A percentile compares a stretch with the other conserved stretches of the same genome.
Conservation (phyloP, 2,329 filamentous ascomycete genomes). For the Penicillium sp. region DNA sequence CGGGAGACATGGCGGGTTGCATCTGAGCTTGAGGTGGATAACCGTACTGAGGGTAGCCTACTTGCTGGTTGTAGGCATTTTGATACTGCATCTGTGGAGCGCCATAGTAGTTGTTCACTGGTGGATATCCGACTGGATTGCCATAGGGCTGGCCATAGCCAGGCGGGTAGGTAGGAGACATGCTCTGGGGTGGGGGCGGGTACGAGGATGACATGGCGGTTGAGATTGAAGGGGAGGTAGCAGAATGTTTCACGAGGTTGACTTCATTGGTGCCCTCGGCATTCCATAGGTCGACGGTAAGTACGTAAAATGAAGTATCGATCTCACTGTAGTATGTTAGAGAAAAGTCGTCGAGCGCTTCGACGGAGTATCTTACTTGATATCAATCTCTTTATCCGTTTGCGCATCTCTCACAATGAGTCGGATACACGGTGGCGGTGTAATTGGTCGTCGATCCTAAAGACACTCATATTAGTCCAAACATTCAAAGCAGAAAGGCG, state of each 20-base stretch:
- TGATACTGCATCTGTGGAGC: constrained; percentile 35
- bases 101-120: constrained; percentile 39
- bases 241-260: constrained; percentile 67
- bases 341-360: constrained; percentile 6
- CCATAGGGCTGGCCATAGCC: constrained; percentile 42
- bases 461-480: constrained; percentile 6
- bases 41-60: constrained; percentile 34
- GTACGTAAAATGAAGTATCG: constrained; percentile 66
- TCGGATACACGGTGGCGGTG: constrained; percentile 87
- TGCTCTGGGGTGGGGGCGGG: constrained; percentile 49
- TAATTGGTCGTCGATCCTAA: constrained; percentile 91
- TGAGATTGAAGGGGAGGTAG: constrained; percentile 73
- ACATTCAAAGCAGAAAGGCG: not conserved
- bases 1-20: constrained; percentile 38
- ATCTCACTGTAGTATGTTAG: constrained; percentile 59
- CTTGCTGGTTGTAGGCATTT: constrained; percentile 35
- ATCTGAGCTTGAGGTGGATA: constrained; percentile 34
- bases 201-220: constrained; percentile 79
- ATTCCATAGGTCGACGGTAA: constrained; percentile 70
- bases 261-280: constrained; percentile 62
- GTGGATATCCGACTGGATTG: constrained; percentile 39
- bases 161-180: constrained; percentile 37
- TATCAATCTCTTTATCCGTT: constrained; percentile 79
- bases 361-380: constrained; percentile 61
- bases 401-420: constrained; percentile 73